Conservation (phyloP, 257 asterid species). For the Nicotiana noctiflora region DNA sequence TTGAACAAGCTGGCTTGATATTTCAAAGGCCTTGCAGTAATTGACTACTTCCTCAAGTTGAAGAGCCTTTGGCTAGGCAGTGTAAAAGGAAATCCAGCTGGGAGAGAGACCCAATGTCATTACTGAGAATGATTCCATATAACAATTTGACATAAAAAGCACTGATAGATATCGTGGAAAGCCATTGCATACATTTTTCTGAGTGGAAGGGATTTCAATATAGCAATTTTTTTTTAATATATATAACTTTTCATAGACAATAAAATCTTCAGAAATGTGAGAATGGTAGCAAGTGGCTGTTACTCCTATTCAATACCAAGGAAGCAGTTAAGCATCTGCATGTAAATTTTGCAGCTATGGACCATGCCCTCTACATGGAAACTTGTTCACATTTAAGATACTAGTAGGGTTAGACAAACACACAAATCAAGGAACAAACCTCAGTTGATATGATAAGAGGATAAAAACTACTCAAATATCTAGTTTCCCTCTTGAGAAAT, state of each 20-base stretch:
- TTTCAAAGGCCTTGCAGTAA: neutral
- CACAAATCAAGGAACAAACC: neutral
- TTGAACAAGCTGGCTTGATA: neutral
- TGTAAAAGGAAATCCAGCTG: slow-evolving; percentile 8
- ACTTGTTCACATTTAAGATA: neutral
- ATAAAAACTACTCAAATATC: neutral
- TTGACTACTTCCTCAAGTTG: neutral
- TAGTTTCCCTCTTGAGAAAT: neutral
- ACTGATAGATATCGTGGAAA: neutral
- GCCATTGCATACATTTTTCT: neutral
- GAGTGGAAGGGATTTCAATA: neutral
- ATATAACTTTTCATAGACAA: neutral
- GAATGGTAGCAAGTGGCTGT: neutral
- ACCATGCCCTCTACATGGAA: neutral
- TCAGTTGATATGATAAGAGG: neutral
- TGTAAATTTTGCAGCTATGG: neutral
- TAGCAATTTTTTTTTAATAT: neutral
- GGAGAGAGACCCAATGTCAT: neutral
- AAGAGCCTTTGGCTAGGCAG: neutral
- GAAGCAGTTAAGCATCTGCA: neutral
- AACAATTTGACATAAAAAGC: neutral
- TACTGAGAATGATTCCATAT: slow-evolving; percentile 1
- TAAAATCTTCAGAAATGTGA: neutral
- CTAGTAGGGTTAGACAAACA: neutral
- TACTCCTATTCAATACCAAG: neutral